Percentiles rank a stretch among this genome's conserved stretches.
Conservation (phyloP, 2,329 filamentous ascomycete genomes). For the Verticillium nonalfalfae region DNA sequence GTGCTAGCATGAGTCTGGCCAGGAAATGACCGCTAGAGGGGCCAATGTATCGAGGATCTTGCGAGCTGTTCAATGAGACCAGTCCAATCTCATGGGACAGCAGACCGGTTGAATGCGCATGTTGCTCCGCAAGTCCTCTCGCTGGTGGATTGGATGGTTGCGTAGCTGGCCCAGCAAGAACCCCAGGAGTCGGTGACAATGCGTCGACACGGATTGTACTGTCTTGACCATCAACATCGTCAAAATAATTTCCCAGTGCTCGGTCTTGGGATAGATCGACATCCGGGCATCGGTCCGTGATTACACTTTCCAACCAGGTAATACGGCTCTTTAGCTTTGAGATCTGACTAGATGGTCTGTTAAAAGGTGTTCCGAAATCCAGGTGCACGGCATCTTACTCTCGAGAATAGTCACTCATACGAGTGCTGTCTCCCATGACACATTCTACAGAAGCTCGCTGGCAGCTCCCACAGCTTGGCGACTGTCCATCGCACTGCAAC, state of each 20-base stretch:
- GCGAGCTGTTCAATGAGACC: slow-evolving; percentile 39
- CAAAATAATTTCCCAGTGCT: neutral
- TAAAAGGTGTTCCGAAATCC: neutral
- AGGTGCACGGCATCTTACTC: slow-evolving; percentile 21
- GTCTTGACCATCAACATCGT: neutral
- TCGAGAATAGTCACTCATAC: slow-evolving; percentile 31
- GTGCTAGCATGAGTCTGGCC: slow-evolving; percentile 38
- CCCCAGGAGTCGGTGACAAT: neutral
- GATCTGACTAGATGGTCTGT: slow-evolving; percentile 9
- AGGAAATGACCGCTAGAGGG: slow-evolving; percentile 50
- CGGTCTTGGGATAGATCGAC: slow-evolving; percentile 25
- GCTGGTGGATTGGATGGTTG: neutral
- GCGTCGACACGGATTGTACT: neutral
- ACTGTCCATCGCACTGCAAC: slow-evolving; percentile 34
- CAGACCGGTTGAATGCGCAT: slow-evolving; percentile 10
- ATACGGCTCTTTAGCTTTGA: slow-evolving; percentile 32
- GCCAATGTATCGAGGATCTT: slow-evolving; percentile 45
- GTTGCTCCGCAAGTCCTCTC: slow-evolving; percentile 3
- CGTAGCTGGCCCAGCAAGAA: neutral
- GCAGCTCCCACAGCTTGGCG: slow-evolving; percentile 35
- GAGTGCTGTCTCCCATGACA: slow-evolving; percentile 34
- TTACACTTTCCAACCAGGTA: slow-evolving; percentile 37
- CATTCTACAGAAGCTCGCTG: slow-evolving; percentile 32
- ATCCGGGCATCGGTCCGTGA: slow-evolving; percentile 32
- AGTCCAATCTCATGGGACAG: slow-evolving; percentile 46